Conservation (phyloP, 2,329 filamentous ascomycete genomes). For the Cadophora gregata region DNA sequence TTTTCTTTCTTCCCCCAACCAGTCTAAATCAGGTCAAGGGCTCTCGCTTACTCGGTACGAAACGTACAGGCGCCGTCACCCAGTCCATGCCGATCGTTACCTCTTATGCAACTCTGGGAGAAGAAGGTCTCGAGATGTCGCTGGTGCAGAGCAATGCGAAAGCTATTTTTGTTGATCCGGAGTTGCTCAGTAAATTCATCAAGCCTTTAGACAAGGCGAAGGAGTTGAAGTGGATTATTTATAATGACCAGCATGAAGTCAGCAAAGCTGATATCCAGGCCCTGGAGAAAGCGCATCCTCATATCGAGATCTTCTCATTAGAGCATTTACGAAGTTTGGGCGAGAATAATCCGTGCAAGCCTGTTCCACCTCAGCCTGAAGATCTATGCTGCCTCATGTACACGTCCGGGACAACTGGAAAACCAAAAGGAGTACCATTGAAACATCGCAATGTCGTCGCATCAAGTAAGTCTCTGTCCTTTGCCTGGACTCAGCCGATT, state of each 20-base stretch:
- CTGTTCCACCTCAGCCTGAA: conserved; percentile 73
- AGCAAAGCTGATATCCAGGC: conserved; percentile 54
- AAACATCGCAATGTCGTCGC: conserved; percentile 84
- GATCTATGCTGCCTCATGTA: conserved; percentile 85
- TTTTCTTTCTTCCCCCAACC: neutral
- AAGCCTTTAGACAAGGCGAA: conserved; percentile 63
- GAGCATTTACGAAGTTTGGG: conserved; percentile 56
- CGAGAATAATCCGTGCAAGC: conserved; percentile 67
- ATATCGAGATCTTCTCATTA: conserved; percentile 57
- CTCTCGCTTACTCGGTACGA: conserved; percentile 24
- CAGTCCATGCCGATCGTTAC: conserved; percentile 93
- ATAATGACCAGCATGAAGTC: conserved; percentile 56
- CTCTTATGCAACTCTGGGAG: conserved; percentile 89
- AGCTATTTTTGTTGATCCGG: conserved; percentile 86
- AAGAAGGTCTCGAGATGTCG: conserved; percentile 83
- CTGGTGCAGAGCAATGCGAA: conserved; percentile 79
- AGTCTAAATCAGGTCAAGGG: conserved; percentile 3
- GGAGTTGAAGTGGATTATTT: conserved; percentile 58
- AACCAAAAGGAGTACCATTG: conserved; percentile 88
- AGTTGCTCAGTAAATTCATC: conserved; percentile 67
- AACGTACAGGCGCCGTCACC: conserved; percentile 61
- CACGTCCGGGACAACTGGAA: conserved; percentile 87
- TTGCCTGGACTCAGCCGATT: neutral
- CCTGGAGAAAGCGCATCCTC: conserved; percentile 61
- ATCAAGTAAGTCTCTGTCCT: conserved; percentile 60